Base-by-base conservation (phyloP, 192 early-diverging fungal species). In the Endogone sp. region DNA sequence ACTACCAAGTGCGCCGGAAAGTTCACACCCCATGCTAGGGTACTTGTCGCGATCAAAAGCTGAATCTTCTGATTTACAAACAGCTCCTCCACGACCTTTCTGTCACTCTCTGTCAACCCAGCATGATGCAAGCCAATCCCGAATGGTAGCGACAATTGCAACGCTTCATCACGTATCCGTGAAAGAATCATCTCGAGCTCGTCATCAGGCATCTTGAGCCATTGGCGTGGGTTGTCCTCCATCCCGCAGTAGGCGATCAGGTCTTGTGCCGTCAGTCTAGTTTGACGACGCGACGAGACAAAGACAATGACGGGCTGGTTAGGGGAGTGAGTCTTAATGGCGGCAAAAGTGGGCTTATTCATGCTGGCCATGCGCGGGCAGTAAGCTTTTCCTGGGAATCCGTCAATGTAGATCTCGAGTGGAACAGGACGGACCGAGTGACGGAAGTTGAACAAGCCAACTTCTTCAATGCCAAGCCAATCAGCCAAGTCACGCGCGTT, bases 101-200 rank as follows among this genome's bases (percentile, higher is more conserved):
- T 81, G 70, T 99, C 98, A 22, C 74, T 70, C 54, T 97, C 95
- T 9, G 92, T 88, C 54, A 99, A 77, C 20, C 96, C 96, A 26
- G 96, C 96, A 74, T 99, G 98, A 77, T 99, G 96, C 56, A 98
- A 83, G 16, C 96, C 98, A 60, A 99, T 96, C 57, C 98, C 98
- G 83, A 96, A 98, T 64, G 87, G 87, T 16, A 99, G 89, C 3
- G 93, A 76, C 62, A 90, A 76, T 10, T 87, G 87, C 65, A 98
- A 79, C 31, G 87, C 75, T 62, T 91, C 86, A 56, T 99, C 98
- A 55, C 92, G 84, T 24, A 97, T 85, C 66, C 85, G 85, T 25
- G 80, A 83, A 4, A 92, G 67, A 2, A 95, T 66, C 30, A 84
- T 78, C 23, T 95, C 93, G 27, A 95, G 71, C 70, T 92, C 88